A percentile compares a stretch with the other conserved stretches of the same genome.
phyloP scores from a whole-genome alignment of 2,329 filamentous ascomycete species.

The Curvularia lunata region DNA sequence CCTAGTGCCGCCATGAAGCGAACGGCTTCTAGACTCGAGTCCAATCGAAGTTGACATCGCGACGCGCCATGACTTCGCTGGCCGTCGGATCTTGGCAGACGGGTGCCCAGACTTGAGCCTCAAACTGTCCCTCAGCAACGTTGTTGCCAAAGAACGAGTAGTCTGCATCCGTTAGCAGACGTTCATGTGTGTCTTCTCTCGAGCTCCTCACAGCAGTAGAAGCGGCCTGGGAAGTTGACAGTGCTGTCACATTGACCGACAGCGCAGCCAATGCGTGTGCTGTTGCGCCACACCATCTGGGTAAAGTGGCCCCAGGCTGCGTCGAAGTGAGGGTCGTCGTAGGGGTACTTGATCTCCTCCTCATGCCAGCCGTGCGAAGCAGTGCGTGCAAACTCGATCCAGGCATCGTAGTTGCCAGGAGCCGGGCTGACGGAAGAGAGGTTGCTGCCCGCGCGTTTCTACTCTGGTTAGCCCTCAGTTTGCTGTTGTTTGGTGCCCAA shows the following conservation, averaged over 20 bases:
- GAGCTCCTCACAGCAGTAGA: constrained; percentile 45
- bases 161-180: constrained; percentile 31
- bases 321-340: constrained; percentile 38
- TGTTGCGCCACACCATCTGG: constrained; percentile 50
- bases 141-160: constrained; percentile 45
- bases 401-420: constrained; percentile 32
- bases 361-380: constrained; percentile 47
- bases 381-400: constrained; percentile 39
- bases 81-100: constrained; percentile 35
- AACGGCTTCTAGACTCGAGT: constrained; percentile 4
- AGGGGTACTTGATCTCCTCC: constrained; percentile 46
- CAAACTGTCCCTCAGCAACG: constrained; percentile 37
- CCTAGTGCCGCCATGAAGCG: constrained; percentile 1
- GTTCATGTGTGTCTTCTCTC: too few species aligned
- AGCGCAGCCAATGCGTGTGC: constrained; percentile 46
- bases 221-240: constrained; percentile 36
- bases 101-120: constrained; percentile 41
- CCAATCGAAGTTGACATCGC: constrained; percentile 28
- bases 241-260: constrained; percentile 34
- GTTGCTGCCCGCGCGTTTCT: constrained; percentile 45
- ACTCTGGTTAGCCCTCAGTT: constrained; percentile 9
- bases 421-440: constrained; percentile 38
- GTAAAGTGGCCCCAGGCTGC: constrained; percentile 48
- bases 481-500: neutral
- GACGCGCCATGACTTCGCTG: constrained; percentile 24